Evolutionary conservation across 257 asterid species (phyloP).

Genomic region (Ilex aquifolium): DNA sequence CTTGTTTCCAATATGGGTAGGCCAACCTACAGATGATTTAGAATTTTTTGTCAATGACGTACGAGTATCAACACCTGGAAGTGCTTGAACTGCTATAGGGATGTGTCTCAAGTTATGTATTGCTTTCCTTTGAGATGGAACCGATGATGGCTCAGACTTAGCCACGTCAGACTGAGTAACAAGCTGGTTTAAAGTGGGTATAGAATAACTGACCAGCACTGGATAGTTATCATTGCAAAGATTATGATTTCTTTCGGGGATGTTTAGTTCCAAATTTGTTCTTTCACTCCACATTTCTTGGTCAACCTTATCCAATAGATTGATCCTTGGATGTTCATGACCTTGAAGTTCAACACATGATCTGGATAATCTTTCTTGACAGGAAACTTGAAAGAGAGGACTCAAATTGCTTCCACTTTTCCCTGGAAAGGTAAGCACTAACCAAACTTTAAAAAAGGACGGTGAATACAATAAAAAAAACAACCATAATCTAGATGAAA

Average conservation of each 20-base stretch:
- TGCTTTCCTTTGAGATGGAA: slow-evolving; percentile 12
- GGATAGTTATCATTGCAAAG: not conserved
- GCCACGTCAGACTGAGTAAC: slow-evolving; percentile 6
- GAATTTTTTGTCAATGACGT: not conserved
- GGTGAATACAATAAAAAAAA: no score
- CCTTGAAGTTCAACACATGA: not conserved
- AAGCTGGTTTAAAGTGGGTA: slow-evolving; percentile 1
- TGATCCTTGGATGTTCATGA: no score
- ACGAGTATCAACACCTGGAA: slow-evolving; percentile 21
- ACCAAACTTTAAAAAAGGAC: no score
- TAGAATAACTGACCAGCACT: not conserved
- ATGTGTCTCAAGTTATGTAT: not conserved
- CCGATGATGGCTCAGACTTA: slow-evolving; percentile 10
- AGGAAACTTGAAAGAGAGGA: slow-evolving; percentile 11
- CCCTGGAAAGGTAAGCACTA: slow-evolving; percentile 2
- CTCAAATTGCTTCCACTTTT: slow-evolving; percentile 9
- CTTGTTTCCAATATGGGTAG: slow-evolving; percentile 1
- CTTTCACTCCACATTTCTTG: slow-evolving; percentile 2
- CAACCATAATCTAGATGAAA: no score
- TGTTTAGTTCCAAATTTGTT: slow-evolving; percentile 10
- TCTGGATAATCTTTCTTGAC: not conserved
- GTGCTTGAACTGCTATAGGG: slow-evolving; percentile 28
- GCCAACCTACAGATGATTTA: not conserved
- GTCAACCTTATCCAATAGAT: no score
- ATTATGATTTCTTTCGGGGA: slow-evolving; percentile 6